Conservation (phyloP, 2,329 filamentous ascomycete species). For the Pestalotiopsis sp. region DNA sequence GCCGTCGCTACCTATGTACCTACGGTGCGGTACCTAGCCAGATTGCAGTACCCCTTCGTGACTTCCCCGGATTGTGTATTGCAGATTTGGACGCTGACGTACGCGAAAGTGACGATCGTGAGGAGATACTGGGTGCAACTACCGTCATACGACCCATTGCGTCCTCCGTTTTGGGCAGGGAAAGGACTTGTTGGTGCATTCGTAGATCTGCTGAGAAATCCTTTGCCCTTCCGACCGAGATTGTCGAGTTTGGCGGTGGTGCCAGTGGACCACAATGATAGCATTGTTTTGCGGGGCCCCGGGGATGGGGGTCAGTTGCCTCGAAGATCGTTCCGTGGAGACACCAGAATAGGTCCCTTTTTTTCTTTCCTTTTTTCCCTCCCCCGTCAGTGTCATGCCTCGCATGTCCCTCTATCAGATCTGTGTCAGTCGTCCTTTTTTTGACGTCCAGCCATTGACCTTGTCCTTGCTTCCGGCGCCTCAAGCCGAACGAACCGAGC, state of each 20-base stretch:
- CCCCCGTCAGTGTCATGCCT: background rate
- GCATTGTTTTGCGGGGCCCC: background rate
- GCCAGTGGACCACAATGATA: background rate
- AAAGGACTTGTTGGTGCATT: background rate
- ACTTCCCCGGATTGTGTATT: background rate
- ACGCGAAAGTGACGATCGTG: background rate
- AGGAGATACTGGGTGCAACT: background rate
- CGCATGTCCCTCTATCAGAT: background rate
- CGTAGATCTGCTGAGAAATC: background rate
- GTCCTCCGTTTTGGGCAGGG: background rate
- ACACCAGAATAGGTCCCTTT: no score
- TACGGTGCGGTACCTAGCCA: background rate
- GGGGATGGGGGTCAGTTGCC: no score
- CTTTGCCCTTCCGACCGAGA: background rate
- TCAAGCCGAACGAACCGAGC: slow-evolving; percentile 1
- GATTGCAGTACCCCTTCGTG: background rate
- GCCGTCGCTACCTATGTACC: background rate
- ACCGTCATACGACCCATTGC: background rate
- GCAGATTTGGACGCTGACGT: background rate
- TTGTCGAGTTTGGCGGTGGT: background rate
- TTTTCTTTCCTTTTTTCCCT: no score
- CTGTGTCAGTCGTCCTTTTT: background rate
- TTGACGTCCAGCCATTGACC: background rate
- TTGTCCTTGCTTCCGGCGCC: background rate
- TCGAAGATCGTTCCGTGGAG: no score